Base-by-base conservation (phyloP, 2,329 filamentous ascomycete genomes). In the Chaetomiaceae sp. region DNA sequence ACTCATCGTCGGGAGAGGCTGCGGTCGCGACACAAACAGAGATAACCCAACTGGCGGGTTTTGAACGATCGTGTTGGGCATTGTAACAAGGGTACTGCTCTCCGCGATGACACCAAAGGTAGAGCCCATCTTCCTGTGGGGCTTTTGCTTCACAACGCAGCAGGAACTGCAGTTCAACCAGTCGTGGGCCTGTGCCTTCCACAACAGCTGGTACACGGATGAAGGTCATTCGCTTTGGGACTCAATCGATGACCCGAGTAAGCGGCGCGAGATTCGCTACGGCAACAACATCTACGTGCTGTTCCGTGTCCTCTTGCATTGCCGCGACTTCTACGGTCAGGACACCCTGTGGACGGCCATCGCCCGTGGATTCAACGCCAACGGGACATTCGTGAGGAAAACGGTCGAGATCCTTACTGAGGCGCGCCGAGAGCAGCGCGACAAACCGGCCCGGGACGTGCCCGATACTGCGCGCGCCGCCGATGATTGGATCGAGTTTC, bases 251-350 rank as follows among this genome's bases (percentile, higher is more conserved):
- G 49, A 48, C 26, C n/a, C 29, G 2, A 27, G 14, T n/a, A 53
- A 49, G 45, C 40, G 40, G n/a, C 49, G 54, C 15, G 54, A 52
- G 37, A 46, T 55, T 15, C 54, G 51, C 20, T 58, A 58, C 30
- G 54, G 49, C 14, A 58, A 58, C 56, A 56, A 55, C 34, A 42
- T 58, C 10, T 46, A 38, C 11, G 54, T 58, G 4, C 50, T 58
- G 15, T 56, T 58, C 29, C 42, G 45, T 6, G 50, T 42, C 2
- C 46, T 56, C 11, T 6, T 53, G 1, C 38, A 54, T n/a, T 48
- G 42, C 37, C 32, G 35, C 3, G 26, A 32, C 1, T 48, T 43
- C 30, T 51, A 48, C 17, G 48, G 44, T 20, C 47, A 49, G 10
- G 33, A 42, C 2, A 33, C 14, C 6, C 45, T 56, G 9, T 58